Base-by-base conservation (phyloP, 768 basidiomycete species). In the Leccinum uliginosum region DNA sequence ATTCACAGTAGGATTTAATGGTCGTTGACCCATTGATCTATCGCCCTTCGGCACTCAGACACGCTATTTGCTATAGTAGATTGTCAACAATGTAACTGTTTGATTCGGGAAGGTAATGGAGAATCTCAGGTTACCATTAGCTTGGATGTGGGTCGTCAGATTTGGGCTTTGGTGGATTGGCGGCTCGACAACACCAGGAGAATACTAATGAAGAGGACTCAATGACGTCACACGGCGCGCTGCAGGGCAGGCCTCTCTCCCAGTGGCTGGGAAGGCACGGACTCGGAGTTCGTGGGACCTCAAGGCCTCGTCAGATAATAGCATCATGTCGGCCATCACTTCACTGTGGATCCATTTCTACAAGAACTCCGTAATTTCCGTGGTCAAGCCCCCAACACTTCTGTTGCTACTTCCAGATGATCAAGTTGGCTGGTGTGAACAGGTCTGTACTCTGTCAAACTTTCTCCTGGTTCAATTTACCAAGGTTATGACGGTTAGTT, bases 401-500 rank as follows among this genome's bases (percentile, higher is more conserved):
- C 50, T 76, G 12, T 45, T 68, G 6, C 60, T 75, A 32, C 62
- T 73, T 15, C 62, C 68, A 24, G 65, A 67, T 15, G 70, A 65
- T 30, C 73, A 74, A 32, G 51, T 52, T 23, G 70, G 68, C 43
- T 75, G 72, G 75, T 74, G 75, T 53, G 63, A 72, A 54, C 75
- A 76, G 65, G 75, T 74, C 34, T 21, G 32, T 14, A 54, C 12
- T 7, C 10, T 43, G 44, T 12, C 44, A 12, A 44, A 43, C 40
- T 43, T 3, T 26, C 27, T 48, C 3, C 17, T 14, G 26, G 12
- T 15, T 26, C 9, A 27, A 17, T 47, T 62, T 27, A 54, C 58
- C 21, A 21, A 26, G 4, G 15, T 44, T 21, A 12, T 45, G 24
- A 51, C 26, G 11, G 32, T n/a, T 52, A 75, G 71, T 69, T 73